Evolutionary conservation across 2,329 filamentous ascomycete genomes (phyloP), one percentile per base, ranked within the genome.

Genomic region (Epicoccum sorghinum): DNA sequence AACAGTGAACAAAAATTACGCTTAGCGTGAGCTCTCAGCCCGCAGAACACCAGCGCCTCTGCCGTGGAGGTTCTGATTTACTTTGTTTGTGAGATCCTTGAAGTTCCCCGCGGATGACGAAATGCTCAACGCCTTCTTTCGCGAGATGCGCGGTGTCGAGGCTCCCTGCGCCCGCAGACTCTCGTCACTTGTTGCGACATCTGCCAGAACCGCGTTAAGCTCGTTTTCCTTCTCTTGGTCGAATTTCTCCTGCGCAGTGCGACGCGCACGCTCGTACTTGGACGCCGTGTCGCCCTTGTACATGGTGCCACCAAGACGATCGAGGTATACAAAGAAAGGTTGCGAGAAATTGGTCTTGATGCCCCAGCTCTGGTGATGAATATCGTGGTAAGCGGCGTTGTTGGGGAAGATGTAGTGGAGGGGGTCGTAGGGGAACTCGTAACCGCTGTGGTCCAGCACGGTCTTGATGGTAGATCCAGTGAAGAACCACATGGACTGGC

Each of bases 351-450:
- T 96, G 61, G 89, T 90, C 83, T 98, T 99, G 82, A 99, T 96
- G 52, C 95, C 95, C 93, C 93, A 98, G 76, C 90, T 96, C 78
- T 99, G 95, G 78, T 99, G 95, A 77, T 99, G 95, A 55, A 99
- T 93, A 71, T 99, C 95, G 72, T 99, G 95, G 76, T 98, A 99
- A 32, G 88, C 89, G 24, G 95, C 93, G 66, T 98, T 97, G 81
- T 99, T 98, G 73, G 89, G 89, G 39, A 93, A 96, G 57, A 98
- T 82, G 71, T 89, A 87, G 81, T 97, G 93, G 48, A 98, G 81
- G 2, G 93, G 93, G 74, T 99, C 95, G 86, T 89, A 98, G 1
- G 95, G 95, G 58, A 99, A 88, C n/a, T 86, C 83, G 72, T 98
- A 99, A 61, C 95, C 95, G 75, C 93, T 97, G 79, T 99, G 95